Base-by-base conservation (phyloP, 441 rosid species). In the Brassica hybrid region DNA sequence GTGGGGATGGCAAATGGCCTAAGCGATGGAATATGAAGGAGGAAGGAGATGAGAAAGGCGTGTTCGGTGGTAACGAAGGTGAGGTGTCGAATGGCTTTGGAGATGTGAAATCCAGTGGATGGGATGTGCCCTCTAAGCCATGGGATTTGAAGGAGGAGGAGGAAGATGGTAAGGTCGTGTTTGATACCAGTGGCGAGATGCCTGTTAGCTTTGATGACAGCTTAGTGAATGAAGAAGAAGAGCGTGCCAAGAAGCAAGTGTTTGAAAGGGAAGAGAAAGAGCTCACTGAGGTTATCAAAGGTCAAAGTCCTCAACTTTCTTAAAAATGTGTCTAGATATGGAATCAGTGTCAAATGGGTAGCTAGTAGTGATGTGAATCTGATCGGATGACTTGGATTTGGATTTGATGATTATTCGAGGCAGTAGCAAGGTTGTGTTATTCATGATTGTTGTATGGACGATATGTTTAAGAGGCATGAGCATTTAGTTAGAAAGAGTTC, bases 201-300 rank as follows among this genome's bases (percentile, higher is more conserved):
- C 64, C 79, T 19, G 59, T 45, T 32, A 69, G 69, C 67, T 69
- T 79, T 38, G 83, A 76, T 7, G 25, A 2, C 12, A 19, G 67
- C 18, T 52, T 79, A 54, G 79, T 23, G 45, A 64, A 25, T 19
- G 78, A 13, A n/a, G 80, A 81, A 41, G 79, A 82, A 65, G 78
- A 69, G 77, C 85, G 63, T 17, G 82, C 60, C 72, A 86, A 90
- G 80, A 83, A 84, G 68, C 77, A 70, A 75, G 52, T 23, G 68
- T 87, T 92, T 10, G 82, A 83, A 76, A 76, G 58, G 36, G 97
- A 91, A 73, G 91, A 87, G 87, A 82, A 90, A 32, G 83, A 86
- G 64, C 94, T 92, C 69, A 57, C 76, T 76, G 79, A 86, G 52
- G 25, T 88, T 19, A 80, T 94, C 69, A 80, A 94, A 84, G 98